Conservation (phyloP, 2,329 filamentous ascomycete species). For the Sporothrix phasma region DNA sequence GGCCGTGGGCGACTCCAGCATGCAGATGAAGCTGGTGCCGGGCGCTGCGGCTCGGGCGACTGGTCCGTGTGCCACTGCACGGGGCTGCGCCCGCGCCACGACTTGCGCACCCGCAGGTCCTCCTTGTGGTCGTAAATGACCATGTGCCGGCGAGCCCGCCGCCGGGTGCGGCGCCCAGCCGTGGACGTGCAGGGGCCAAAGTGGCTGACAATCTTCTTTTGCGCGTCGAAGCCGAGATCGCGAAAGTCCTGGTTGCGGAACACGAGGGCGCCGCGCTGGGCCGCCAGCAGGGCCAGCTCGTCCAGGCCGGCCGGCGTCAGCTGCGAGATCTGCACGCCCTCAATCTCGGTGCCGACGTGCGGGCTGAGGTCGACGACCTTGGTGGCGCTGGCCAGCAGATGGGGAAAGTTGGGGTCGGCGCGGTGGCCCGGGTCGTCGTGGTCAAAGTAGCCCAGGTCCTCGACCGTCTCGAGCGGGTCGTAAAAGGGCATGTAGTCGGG, state of each 20-base stretch:
- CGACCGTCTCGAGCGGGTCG: conserved; percentile 6
- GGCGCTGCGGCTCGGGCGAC: conserved; percentile 9
- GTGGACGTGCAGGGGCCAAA: conserved; percentile 8
- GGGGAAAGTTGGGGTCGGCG: conserved; percentile 4
- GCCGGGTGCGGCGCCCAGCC: conserved; percentile 9
- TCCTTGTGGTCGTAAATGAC: conserved; percentile 9
- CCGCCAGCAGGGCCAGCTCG: conserved; percentile 5
- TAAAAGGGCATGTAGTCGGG: conserved; percentile 9
- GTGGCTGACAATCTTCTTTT: conserved; percentile 3
- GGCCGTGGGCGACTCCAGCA: conserved; percentile 8
- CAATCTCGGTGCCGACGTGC: conserved; percentile 4
- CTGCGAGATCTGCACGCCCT: conserved; percentile 8
- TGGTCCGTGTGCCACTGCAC: conserved; percentile 9
- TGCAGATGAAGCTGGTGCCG: conserved; percentile 6
- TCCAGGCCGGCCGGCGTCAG: not conserved
- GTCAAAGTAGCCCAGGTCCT: conserved; percentile 8
- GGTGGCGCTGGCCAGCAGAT: not conserved
- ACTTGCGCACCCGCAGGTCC: conserved; percentile 5
- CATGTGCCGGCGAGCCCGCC: conserved; percentile 5
- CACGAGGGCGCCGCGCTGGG: conserved; percentile 5
- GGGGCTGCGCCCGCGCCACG: conserved; percentile 3
- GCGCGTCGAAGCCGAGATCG: not conserved
- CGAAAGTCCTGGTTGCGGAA: conserved; percentile 19
- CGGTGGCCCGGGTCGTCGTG: conserved; percentile 8
- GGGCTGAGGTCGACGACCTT: conserved; percentile 6